Base-by-base conservation (phyloP, 805 yeast species). In the Clavispora vitiphila region DNA sequence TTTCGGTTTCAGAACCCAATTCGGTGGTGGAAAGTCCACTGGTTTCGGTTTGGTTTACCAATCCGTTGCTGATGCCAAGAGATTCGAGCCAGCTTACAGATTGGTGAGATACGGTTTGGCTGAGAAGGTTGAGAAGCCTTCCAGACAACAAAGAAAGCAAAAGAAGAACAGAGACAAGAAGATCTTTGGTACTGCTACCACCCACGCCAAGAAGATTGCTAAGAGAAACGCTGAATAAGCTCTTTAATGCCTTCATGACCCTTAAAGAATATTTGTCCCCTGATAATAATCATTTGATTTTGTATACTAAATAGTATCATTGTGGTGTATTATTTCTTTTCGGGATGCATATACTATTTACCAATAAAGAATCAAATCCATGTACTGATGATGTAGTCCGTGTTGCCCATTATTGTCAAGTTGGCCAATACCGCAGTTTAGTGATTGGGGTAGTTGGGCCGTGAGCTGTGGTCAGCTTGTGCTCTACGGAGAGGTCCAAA, bases 71-170 rank as follows among this genome's bases (percentile, higher is more conserved):
- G 96, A 90, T 71, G 91, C 96, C 70, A 87, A 90, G 85, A 90
- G 83, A 76, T 91, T 93, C 74, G 99, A 93, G 81, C 99, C 99
- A 78, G 70, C 88, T 60, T 93, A 93, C 95, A 90, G 99, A 80
- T 87, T 88, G 70, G 96, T 93, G 64, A 90, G 99, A 86, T 86
- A 87, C 81, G 98, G 98, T 68, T 81, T 90, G 71, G 97, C 96
- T 69, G 78, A 78, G 62, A 89, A 87, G 83, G 90, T 84, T 67
- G 97, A 91, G 77, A 89, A 88, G 81, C 80, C 96, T 64, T 88
- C 97, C 65, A 90, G 98, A 89, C 96, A 90, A 81, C 99, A 93
- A 82, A 88, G 99, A 83, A 93, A 93, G 78, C 98, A 91, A 82
- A 88, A 86, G 89, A 91, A 93, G 90, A 93, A 93, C 96, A 89